These are phyloP conservation scores for Adansonia rubrostipa DNA, from an alignment of 441 rosid species.

Conservation along the genomic window DNA sequence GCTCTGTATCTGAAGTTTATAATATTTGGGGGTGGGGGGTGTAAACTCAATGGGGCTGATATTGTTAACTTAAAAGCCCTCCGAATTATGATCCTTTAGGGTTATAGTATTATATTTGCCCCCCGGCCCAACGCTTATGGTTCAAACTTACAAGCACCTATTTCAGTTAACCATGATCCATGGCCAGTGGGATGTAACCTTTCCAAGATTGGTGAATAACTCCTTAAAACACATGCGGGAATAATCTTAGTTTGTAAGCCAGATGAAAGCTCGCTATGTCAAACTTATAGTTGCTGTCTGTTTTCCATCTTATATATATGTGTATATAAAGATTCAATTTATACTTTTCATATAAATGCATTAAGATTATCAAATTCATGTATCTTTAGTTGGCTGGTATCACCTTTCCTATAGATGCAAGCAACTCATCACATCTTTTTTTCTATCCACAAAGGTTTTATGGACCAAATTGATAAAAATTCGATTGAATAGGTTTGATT, in stretches of 20 bases:
- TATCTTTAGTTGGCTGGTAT: conserved; percentile 23
- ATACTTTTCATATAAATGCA: neutral
- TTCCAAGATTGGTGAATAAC: too few species aligned
- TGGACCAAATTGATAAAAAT: neutral
- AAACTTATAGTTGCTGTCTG: neutral
- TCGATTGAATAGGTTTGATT: conserved; percentile 18
- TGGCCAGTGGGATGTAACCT: neutral
- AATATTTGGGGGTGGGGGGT: too few species aligned
- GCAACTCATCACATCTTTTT: neutral
- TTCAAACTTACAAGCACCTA: too few species aligned
- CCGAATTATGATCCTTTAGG: neutral
- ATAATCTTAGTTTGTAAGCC: too few species aligned
- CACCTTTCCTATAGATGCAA: conserved; percentile 13
- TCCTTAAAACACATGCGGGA: too few species aligned
- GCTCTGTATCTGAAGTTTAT: too few species aligned
- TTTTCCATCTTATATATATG: neutral
- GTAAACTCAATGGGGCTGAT: neutral
- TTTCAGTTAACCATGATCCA: neutral
- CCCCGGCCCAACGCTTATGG: neutral
- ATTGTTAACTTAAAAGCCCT: neutral
- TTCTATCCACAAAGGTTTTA: neutral
- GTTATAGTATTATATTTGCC: too few species aligned
- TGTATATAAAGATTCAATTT: neutral
- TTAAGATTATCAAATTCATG: conserved; percentile 1
- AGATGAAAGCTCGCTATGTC: too few species aligned